A percentile compares a stretch with the other conserved stretches of the same genome.
These are phyloP conservation scores for Laetiporus sulphureus DNA, from an alignment of 1,284 basidiomycete species.

Conservation along the genomic window DNA sequence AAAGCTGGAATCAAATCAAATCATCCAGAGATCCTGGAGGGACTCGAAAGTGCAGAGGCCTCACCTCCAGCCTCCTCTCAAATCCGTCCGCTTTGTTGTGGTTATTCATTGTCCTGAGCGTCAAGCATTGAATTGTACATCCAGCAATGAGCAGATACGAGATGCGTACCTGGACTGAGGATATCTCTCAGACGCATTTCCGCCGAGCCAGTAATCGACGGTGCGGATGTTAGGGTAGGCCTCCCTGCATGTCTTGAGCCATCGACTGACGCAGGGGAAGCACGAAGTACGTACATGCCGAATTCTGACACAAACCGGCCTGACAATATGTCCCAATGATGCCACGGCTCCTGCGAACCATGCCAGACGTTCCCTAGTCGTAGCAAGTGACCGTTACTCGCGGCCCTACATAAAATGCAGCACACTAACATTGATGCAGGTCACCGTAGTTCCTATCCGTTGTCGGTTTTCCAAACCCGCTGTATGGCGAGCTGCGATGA, in stretches of 20 bases:
- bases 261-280: background rate
- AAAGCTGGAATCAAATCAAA: conserved; percentile 53
- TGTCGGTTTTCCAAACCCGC: conserved; percentile 68
- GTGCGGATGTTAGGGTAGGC: conserved; percentile 83
- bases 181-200: conserved; percentile 63
- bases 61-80: conserved; percentile 78
- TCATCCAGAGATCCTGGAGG: conserved; percentile 7
- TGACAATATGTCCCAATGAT: conserved; percentile 81
- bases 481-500: conserved; percentile 83
- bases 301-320: conserved; percentile 89
- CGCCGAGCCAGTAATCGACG: conserved; percentile 76
- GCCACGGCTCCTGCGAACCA: conserved; percentile 81
- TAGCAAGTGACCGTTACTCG: conserved; percentile 2
- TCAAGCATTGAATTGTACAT: conserved; percentile 3
- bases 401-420: conserved; percentile 4
- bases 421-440: conserved; percentile 70
- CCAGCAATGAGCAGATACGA: background rate
- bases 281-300: conserved; percentile 57
- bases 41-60: conserved; percentile 6
- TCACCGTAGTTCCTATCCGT: conserved; percentile 78
- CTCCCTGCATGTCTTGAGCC: conserved; percentile 41
- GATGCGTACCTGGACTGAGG: conserved; percentile 73
- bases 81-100: conserved; percentile 90
- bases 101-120: conserved; percentile 54
- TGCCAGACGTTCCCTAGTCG: conserved; percentile 85